Conservation (phyloP, 2,329 filamentous ascomycete genomes). For the Westerdykella sp. region DNA sequence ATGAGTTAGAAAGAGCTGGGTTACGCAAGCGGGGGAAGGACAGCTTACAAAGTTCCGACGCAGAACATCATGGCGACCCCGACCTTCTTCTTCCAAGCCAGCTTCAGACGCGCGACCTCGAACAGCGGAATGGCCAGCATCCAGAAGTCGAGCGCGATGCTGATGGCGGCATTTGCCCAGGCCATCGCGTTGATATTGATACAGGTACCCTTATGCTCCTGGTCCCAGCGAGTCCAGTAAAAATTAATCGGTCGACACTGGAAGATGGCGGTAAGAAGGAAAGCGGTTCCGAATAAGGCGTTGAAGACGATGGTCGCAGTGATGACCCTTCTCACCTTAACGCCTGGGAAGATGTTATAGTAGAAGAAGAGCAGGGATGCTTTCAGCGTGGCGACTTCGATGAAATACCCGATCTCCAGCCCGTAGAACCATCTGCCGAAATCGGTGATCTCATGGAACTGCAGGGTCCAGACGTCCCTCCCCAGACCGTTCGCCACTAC, state of each 20-base stretch:
- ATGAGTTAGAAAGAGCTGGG: neutral
- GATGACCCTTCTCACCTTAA: conserved; percentile 11
- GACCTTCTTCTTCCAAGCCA: conserved; percentile 34
- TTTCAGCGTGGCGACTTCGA: conserved; percentile 13
- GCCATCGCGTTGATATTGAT: conserved; percentile 32
- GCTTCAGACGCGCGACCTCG: conserved; percentile 26
- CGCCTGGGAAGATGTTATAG: conserved; percentile 20
- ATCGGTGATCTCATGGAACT: conserved; percentile 37
- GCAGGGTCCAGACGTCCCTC: conserved; percentile 48
- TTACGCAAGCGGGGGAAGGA: neutral
- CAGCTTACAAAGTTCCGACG: conserved; percentile 33
- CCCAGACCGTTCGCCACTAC: conserved; percentile 40
- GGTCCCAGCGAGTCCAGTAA: conserved; percentile 30
- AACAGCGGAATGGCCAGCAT: conserved; percentile 32
- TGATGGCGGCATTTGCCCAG: conserved; percentile 30
- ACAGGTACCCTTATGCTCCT: conserved; percentile 26
- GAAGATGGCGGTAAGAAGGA: conserved; percentile 15
- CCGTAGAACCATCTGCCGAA: conserved; percentile 37
- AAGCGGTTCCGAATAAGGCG: conserved; percentile 10
- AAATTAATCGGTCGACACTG: conserved; percentile 31
- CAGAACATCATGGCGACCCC: conserved; percentile 35
- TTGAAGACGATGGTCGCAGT: conserved; percentile 10
- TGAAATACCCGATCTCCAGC: conserved; percentile 30
- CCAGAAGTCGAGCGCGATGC: conserved; percentile 28
- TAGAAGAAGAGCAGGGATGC: conserved; percentile 22